phyloP scores from a whole-genome alignment of 257 asterid species.

The Linderniella brevidens region DNA sequence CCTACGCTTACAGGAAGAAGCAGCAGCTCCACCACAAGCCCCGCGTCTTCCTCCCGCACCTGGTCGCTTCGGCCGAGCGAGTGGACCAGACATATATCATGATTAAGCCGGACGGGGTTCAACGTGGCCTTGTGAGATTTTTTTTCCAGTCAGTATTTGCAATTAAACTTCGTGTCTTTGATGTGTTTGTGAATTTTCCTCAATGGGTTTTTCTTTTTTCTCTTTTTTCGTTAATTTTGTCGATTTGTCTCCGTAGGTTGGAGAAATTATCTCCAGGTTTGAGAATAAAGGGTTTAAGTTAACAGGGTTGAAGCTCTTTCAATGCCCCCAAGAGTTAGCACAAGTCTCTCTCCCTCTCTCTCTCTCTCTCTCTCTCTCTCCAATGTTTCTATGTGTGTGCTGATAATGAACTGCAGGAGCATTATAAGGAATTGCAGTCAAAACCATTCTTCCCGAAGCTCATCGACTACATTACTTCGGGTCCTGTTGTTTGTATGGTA shows the following conservation, averaged over 20 bases:
- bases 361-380: no score
- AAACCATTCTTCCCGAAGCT: constrained; percentile 81
- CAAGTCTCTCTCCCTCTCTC: constrained; percentile 28
- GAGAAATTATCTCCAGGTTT: constrained; percentile 82
- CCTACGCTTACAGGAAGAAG: constrained; percentile 12
- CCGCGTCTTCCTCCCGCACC: constrained; percentile 59
- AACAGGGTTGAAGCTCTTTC: constrained; percentile 66
- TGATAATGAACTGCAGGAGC: constrained; percentile 34
- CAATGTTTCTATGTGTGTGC: neutral
- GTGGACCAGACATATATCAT: constrained; percentile 74
- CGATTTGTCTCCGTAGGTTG: constrained; percentile 28
- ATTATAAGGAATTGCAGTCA: constrained; percentile 70
- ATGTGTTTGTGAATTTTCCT: no score
- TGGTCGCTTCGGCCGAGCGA: constrained; percentile 39
- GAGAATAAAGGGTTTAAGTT: constrained; percentile 91
- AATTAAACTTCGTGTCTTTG: no score
- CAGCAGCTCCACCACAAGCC: constrained; percentile 16
- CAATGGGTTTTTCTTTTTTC: neutral
- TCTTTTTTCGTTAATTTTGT: no score
- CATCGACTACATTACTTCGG: constrained; percentile 65
- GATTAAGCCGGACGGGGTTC: constrained; percentile 96
- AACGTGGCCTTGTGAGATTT: constrained; percentile 70
- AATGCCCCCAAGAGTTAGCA: constrained; percentile 72
- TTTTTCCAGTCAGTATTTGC: no score
- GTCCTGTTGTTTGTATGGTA: constrained; percentile 97